These are phyloP conservation scores for Ophiosphaerella narmari DNA, from an alignment of 2,329 filamentous ascomycete species.

Conservation along the genomic window DNA sequence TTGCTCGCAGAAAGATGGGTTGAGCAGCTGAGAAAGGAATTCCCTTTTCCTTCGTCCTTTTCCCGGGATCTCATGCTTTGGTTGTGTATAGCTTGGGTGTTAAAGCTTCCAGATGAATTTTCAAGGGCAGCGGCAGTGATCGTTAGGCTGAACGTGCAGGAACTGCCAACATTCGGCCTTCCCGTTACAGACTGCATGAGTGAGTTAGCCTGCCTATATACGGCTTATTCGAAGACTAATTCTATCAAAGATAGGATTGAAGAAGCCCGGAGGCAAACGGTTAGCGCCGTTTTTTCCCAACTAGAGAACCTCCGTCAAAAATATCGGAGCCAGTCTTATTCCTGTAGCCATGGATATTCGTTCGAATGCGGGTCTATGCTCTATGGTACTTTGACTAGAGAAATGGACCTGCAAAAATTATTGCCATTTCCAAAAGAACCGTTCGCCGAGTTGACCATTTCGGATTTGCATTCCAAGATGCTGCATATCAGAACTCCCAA, in stretches of 20 bases:
- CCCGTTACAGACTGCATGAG: conserved; percentile 6
- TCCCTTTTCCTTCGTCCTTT: conserved; percentile 10
- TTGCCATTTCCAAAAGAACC: conserved; percentile 7
- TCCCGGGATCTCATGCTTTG: conserved; percentile 27
- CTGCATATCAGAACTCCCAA: not conserved
- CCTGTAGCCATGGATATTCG: not conserved
- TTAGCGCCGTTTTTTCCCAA: conserved; percentile 6
- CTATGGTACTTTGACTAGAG: conserved; percentile 11
- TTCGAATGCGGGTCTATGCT: conserved; percentile 16
- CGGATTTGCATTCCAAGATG: conserved; percentile 3
- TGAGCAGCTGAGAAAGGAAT: conserved; percentile 11
- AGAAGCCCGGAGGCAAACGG: not conserved
- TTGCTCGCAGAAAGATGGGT: conserved; percentile 52
- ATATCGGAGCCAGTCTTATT: conserved; percentile 5
- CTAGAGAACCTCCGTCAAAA: conserved; percentile 7
- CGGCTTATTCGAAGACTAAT: not conserved
- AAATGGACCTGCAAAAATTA: conserved; percentile 5
- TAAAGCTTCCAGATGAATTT: conserved; percentile 16
- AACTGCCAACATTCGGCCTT: conserved; percentile 5
- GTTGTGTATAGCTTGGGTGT: conserved; percentile 28
- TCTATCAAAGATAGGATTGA: conserved; percentile 9
- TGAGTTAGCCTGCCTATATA: not conserved
- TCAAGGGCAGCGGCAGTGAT: conserved; percentile 5
- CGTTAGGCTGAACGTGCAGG: not conserved
- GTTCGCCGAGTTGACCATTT: conserved; percentile 4